Evolutionary conservation across 1,139 yeast species (phyloP).

Genomic region (Geotrichum bryndzae): DNA sequence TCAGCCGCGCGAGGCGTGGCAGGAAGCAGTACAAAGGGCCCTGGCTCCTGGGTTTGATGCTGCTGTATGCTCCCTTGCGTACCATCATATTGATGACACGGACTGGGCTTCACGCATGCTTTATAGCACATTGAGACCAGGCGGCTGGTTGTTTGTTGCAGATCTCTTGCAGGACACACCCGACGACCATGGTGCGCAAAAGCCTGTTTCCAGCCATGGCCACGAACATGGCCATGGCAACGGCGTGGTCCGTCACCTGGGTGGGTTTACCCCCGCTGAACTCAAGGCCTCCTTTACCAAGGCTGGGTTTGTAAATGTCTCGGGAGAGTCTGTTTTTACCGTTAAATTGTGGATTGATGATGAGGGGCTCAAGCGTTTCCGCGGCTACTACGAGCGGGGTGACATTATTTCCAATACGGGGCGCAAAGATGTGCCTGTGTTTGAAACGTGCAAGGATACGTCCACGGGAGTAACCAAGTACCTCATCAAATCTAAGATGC

Average conservation of each 20-base stretch:
- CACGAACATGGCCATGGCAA: slow-evolving; percentile 8
- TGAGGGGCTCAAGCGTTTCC: slow-evolving; percentile 18
- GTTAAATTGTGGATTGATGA: slow-evolving; percentile 26
- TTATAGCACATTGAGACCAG: slow-evolving; percentile 21
- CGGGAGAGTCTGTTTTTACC: slow-evolving; percentile 18
- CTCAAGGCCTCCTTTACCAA: slow-evolving; percentile 19
- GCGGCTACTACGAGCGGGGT: neutral
- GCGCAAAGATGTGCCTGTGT: neutral
- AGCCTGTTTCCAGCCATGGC: neutral
- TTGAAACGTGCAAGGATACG: neutral
- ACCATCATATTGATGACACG: slow-evolving; percentile 30
- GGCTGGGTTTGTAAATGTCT: slow-evolving; percentile 24
- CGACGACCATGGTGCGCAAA: slow-evolving; percentile 4
- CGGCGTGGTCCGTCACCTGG: slow-evolving; percentile 22
- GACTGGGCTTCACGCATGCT: slow-evolving; percentile 23
- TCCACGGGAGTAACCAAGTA: slow-evolving; percentile 16
- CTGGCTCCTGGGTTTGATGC: slow-evolving; percentile 25
- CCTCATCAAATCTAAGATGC: slow-evolving; percentile 17
- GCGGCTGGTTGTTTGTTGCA: slow-evolving; percentile 27
- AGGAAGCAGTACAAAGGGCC: slow-evolving; percentile 20
- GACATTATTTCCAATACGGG: neutral
- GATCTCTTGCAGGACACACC: slow-evolving; percentile 20
- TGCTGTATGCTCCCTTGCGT: slow-evolving; percentile 28
- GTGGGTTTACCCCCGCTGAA: slow-evolving; percentile 20
- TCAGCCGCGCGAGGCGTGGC: slow-evolving; percentile 1